These are phyloP conservation scores for Pythium phragmitis DNA, from an alignment of 352 stramenopile genomes.

Conservation along the genomic window DNA sequence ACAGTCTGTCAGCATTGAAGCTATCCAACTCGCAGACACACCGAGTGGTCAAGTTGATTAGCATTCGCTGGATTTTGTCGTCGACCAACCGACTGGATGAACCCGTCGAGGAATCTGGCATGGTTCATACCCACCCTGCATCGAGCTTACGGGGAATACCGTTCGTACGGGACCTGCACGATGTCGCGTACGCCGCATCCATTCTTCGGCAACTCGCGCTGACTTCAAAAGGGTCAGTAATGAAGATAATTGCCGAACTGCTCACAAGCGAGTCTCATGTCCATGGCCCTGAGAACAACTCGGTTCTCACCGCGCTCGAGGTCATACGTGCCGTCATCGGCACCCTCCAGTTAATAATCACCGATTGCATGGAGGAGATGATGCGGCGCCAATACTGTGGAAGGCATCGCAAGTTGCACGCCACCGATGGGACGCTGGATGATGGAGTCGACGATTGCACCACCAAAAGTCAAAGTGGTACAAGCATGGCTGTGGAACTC, in stretches of 20 bases:
- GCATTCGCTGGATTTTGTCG: constrained; percentile 17
- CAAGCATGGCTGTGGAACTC: neutral
- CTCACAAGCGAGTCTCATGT: neutral
- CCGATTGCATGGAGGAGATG: neutral
- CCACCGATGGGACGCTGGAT: neutral
- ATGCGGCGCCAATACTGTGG: neutral
- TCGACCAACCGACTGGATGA: neutral
- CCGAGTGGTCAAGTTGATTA: constrained; percentile 22
- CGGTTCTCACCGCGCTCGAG: neutral
- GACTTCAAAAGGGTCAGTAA: constrained; percentile 54
- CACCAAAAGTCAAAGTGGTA: neutral
- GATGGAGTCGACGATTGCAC: neutral
- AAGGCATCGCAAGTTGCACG: neutral
- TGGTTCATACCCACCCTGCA: neutral
- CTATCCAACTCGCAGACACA: constrained; percentile 31
- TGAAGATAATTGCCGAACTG: constrained; percentile 32
- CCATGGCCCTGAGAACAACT: neutral
- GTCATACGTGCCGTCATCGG: neutral
- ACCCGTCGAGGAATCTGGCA: neutral
- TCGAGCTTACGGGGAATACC: neutral
- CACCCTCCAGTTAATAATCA: constrained; percentile 3
- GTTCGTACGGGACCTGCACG: neutral
- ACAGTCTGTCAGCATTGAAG: constrained; percentile 21
- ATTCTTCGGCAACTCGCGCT: constrained; percentile 45
- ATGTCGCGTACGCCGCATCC: neutral